Conservation (phyloP, 306 rosid genomes). For the Vigna unguiculata region DNA sequence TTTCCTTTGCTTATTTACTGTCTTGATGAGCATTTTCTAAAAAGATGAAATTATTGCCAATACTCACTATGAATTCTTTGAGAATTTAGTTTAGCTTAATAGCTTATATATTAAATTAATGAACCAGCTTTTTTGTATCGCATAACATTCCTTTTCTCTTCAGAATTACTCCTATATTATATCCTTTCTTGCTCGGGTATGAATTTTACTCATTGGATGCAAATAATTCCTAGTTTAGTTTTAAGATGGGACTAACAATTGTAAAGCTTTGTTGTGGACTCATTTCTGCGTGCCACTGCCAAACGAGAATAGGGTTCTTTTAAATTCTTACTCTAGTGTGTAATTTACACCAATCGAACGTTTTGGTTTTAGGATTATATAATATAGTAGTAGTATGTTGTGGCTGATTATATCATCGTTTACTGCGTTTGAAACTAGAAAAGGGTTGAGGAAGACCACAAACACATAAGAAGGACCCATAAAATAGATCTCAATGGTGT, state of each 20-base stretch:
- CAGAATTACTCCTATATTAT: neutral
- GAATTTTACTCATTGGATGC: slow-evolving; percentile 2
- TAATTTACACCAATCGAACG: neutral
- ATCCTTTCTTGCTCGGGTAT: slow-evolving; percentile 1
- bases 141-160: neutral
- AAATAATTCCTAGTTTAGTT: neutral
- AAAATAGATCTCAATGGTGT: neutral
- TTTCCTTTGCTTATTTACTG: neutral
- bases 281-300: neutral
- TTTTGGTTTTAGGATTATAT: slow-evolving; percentile 13
- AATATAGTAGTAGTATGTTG: neutral
- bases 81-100: neutral
- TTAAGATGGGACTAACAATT: neutral
- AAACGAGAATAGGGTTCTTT: neutral
- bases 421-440: slow-evolving; percentile 14
- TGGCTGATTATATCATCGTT: neutral
- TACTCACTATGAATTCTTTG: neutral
- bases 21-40: neutral
- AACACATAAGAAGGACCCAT: neutral
- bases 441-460: neutral
- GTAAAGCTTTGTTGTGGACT: slow-evolving; percentile 25
- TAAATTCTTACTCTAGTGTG: slow-evolving; percentile 18
- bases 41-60: slow-evolving; percentile 3
- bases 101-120: neutral
- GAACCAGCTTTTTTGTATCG: neutral